Conservation (phyloP, 2,329 filamentous ascomycete species). For the Fonsecaea monophora region DNA sequence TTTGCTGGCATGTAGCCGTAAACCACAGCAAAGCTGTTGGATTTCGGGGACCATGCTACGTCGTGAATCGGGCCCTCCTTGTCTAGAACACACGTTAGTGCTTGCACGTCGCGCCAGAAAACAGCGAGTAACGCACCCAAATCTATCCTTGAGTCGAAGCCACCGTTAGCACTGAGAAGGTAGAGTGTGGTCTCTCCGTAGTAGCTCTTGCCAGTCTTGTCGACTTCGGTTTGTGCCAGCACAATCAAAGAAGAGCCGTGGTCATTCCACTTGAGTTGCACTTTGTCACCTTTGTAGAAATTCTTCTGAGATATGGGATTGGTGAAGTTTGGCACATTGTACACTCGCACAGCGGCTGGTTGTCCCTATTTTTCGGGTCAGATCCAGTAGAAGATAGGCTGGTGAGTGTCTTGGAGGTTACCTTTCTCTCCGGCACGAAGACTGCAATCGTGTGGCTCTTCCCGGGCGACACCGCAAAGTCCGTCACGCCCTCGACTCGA, state of each 20-base stretch:
- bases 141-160: constrained; percentile 88
- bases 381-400: constrained; percentile 27
- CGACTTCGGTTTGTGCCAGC: constrained; percentile 95
- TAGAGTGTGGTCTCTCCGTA: constrained; percentile 98
- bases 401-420: constrained; percentile 47
- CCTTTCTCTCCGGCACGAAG: constrained; percentile 95
- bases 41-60: constrained; percentile 97
- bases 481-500: constrained; percentile 84
- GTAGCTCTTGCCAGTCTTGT: constrained; percentile 98
- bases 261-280: constrained; percentile 97
- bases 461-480: constrained; percentile 89
- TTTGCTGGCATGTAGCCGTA: constrained; percentile 99
- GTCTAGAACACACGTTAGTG: constrained; percentile 58
- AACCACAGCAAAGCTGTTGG: constrained; percentile 95
- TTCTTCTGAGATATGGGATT: constrained; percentile 92
- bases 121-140: constrained; percentile 59
- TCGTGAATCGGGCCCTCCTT: constrained; percentile 99
- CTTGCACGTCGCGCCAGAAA: constrained; percentile 1
- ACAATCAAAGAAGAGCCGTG: constrained; percentile 90
- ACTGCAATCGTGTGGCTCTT: constrained; percentile 91
- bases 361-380: constrained; percentile 68
- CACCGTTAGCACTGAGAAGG: constrained; percentile 86
- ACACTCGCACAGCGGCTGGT: constrained; percentile 93
- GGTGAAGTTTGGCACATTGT: constrained; percentile 86
- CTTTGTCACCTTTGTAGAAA: constrained; percentile 99